These are phyloP conservation scores for Scopulariopsis brevicaulis DNA, from an alignment of 2,329 filamentous ascomycete genomes.

Conservation along the genomic window DNA sequence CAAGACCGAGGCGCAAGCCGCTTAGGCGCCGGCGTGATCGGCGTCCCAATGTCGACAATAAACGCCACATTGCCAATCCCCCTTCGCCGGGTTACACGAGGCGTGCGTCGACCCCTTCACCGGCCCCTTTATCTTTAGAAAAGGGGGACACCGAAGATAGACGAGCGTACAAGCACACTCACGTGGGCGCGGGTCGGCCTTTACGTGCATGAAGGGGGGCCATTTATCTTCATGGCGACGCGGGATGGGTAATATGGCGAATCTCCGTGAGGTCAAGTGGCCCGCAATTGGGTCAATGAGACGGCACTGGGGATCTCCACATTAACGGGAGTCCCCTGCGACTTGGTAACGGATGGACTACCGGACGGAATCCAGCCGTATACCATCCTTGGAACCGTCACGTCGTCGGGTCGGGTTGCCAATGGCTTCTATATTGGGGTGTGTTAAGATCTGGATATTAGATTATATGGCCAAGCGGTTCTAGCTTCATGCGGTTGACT, in stretches of 20 bases:
- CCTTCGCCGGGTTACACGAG: slow-evolving; percentile 1
- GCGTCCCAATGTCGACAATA: background rate
- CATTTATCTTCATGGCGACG: background rate
- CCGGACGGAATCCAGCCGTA: background rate
- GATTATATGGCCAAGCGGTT: background rate
- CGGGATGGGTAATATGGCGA: slow-evolving; percentile 2
- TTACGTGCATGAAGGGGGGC: background rate
- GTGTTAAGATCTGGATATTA: background rate
- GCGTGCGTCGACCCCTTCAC: background rate
- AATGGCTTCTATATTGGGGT: background rate
- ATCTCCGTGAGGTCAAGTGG: background rate
- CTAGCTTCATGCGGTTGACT: background rate
- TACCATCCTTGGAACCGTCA: background rate
- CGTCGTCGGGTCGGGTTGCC: background rate
- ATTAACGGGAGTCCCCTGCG: background rate
- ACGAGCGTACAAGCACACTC: background rate
- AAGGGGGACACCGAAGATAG: background rate
- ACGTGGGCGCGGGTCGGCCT: background rate
- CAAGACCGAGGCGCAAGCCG: background rate
- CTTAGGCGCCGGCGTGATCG: background rate
- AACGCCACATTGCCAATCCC: background rate
- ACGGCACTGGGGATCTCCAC: background rate
- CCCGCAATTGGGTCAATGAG: background rate
- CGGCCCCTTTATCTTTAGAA: background rate
- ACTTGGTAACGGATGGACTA: background rate